Conservation (phyloP, 23 red algal genomes). For the Chondrus crispus region DNA sequence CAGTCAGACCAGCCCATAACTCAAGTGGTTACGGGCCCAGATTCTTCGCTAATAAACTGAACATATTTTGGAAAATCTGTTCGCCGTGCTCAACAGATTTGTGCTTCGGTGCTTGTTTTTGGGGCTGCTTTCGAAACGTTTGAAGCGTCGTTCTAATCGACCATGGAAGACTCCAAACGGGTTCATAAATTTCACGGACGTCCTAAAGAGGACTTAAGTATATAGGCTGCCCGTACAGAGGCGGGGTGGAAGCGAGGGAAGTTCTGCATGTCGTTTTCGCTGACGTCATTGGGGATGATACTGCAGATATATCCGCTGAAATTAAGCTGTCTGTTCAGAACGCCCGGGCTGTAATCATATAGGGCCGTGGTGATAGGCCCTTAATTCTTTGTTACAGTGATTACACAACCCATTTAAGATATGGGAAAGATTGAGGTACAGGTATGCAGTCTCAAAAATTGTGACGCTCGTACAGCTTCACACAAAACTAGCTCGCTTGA, state of each 20-base stretch:
- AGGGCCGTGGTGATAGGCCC: not conserved
- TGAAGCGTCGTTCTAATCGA: too few relatives aligned
- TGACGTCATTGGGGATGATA: not conserved
- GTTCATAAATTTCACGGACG: not conserved
- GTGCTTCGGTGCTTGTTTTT: too few relatives aligned
- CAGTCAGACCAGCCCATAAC: too few relatives aligned
- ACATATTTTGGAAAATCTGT: too few relatives aligned
- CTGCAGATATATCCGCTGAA: not conserved
- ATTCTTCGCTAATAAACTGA: too few relatives aligned
- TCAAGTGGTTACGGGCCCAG: too few relatives aligned
- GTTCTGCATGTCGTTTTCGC: not conserved
- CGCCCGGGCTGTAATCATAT: not conserved
- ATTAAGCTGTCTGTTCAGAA: not conserved
- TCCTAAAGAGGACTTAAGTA: not conserved
- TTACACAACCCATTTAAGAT: not conserved
- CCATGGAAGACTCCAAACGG: too few relatives aligned
- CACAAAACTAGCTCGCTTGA: not conserved
- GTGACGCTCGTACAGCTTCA: not conserved
- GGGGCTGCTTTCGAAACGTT: too few relatives aligned
- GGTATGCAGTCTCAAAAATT: not conserved
- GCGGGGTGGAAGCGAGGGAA: not conserved
- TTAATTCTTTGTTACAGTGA: not conserved
- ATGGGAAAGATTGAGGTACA: not conserved
- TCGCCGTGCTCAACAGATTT: too few relatives aligned
- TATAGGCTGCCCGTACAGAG: not conserved